Evolutionary conservation across 306 rosid species (phyloP).

Genomic region (Vigna angularis): DNA sequence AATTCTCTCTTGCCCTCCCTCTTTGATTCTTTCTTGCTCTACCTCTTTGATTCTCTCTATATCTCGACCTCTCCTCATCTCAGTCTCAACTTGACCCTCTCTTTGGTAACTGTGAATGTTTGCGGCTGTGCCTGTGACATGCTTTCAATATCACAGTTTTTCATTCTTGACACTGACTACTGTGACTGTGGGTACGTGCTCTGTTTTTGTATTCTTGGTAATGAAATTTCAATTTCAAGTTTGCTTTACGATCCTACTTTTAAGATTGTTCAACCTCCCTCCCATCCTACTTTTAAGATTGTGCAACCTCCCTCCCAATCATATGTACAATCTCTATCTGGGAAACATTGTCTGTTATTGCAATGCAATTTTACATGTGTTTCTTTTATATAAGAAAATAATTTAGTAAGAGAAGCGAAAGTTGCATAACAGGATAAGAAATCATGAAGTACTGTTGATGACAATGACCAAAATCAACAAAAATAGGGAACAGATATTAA

Average conservation of each 20-base stretch:
- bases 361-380: conserved; percentile 24
- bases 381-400: background rate
- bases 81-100: background rate
- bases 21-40: background rate
- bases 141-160: background rate
- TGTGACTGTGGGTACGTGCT: background rate
- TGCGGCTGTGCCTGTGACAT: background rate
- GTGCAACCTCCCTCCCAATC: background rate
- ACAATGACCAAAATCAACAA: background rate
- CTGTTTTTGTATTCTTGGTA: background rate
- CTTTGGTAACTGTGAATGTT: background rate
- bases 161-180: background rate
- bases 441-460: background rate
- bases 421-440: background rate
- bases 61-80: background rate
- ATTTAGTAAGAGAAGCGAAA: background rate
- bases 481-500: too few relatives aligned
- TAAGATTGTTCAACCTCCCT: background rate
- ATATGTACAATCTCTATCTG: background rate
- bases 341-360: conserved; percentile 1
- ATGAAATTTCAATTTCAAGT: background rate
- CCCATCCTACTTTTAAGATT: background rate
- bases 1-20: background rate
- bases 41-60: background rate
- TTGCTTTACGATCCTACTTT: background rate